Evolutionary conservation across 345 rosid genomes (phyloP).

Genomic region (Eutrema yunnanense): DNA sequence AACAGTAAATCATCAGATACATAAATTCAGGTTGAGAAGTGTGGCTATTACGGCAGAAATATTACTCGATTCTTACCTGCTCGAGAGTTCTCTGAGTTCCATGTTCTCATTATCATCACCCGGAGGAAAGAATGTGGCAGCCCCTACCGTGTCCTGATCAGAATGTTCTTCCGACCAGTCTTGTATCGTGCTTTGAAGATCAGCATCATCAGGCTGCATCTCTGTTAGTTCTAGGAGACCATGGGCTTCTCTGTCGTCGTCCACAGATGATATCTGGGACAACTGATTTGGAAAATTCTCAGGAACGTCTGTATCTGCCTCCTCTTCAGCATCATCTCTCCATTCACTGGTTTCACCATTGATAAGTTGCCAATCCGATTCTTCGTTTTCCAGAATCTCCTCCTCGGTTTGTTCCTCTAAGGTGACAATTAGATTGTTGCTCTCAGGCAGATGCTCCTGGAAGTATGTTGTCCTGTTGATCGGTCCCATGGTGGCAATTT

Average conservation of each 20-base stretch:
- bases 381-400: conserved; percentile 38
- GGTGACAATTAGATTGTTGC: conserved; percentile 29
- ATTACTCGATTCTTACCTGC: conserved; percentile 44
- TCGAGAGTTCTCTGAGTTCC: conserved; percentile 81
- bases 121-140: conserved; percentile 43
- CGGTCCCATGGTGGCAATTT: conserved; percentile 16
- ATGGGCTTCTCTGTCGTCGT: conserved; percentile 40
- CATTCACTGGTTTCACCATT: conserved; percentile 36
- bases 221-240: conserved; percentile 36
- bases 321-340: conserved; percentile 37
- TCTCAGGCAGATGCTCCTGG: conserved; percentile 32
- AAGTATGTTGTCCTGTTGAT: conserved; percentile 21
- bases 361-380: conserved; percentile 35
- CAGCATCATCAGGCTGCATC: conserved; percentile 32
- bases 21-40: conserved; percentile 2
- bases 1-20: conserved; percentile 19
- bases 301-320: conserved; percentile 26
- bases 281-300: conserved; percentile 39
- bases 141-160: conserved; percentile 42
- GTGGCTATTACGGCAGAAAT: not conserved
- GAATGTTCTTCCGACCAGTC: conserved; percentile 57
- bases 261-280: conserved; percentile 28
- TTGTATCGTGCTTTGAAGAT: conserved; percentile 47
- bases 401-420: conserved; percentile 35
- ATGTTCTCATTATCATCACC: conserved; percentile 61